phyloP scores from a whole-genome alignment of 495 filamentous ascomycete species.

The Aspergillus carlsbadensis region DNA sequence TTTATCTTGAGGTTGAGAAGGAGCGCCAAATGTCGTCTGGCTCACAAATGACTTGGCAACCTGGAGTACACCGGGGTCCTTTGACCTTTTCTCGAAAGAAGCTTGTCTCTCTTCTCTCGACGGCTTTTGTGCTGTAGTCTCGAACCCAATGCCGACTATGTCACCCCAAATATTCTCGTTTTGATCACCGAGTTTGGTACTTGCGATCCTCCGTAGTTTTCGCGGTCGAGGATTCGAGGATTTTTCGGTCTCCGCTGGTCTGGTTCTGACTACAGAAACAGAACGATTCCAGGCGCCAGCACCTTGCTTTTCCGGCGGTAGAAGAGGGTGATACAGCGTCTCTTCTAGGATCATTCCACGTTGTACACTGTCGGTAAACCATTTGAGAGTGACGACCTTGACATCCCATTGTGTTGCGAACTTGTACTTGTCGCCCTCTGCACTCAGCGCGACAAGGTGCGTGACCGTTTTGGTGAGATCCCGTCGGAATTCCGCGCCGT shows the following conservation, averaged over 20 bases:
- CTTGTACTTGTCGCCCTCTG: conserved; percentile 84
- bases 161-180: conserved; percentile 84
- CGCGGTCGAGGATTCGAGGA: conserved; percentile 38
- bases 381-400: conserved; percentile 74
- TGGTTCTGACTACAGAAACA: conserved; percentile 33
- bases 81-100: conserved; percentile 27
- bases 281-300: conserved; percentile 70
- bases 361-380: conserved; percentile 80
- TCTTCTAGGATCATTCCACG: conserved; percentile 95
- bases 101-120: conserved; percentile 24
- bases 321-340: conserved; percentile 68
- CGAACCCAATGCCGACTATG: conserved; percentile 63
- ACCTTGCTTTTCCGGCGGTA: conserved; percentile 70
- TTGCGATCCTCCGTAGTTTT: conserved; percentile 79
- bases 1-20: conserved; percentile 21
- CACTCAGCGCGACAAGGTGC: conserved; percentile 76
- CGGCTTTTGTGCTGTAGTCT: conserved; percentile 14
- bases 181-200: conserved; percentile 73
- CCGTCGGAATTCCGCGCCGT: conserved; percentile 80
- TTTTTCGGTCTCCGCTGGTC: conserved; percentile 22
- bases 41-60: conserved; percentile 44
- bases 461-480: conserved; percentile 82
- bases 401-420: conserved; percentile 79
- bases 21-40: conserved; percentile 34
- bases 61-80: conserved; percentile 28